These are phyloP conservation scores for Pseudonitzschia delicatissima DNA, from an alignment of 108 stramenopile species.

Conservation along the genomic window DNA sequence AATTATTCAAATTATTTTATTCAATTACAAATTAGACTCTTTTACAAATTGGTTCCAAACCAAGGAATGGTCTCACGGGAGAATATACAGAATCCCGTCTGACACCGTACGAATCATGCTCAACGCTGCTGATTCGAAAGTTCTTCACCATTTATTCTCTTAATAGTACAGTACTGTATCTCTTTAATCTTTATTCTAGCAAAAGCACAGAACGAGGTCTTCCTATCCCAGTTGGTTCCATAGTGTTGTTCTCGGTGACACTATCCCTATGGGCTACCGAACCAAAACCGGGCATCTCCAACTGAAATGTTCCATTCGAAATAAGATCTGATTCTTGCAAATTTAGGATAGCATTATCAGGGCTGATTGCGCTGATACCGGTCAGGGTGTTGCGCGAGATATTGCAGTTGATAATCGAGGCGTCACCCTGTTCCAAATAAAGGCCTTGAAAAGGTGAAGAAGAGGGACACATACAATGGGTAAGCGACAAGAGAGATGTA, in stretches of 20 bases:
- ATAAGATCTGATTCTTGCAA: slow-evolving; percentile 59
- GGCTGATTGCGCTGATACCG: slow-evolving; percentile 72
- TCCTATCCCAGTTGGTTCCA: slow-evolving; percentile 38
- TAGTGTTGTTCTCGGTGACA: slow-evolving; percentile 42
- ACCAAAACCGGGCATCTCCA: slow-evolving; percentile 69
- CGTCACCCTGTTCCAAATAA: slow-evolving; percentile 77
- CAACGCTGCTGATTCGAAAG: too few relatives aligned
- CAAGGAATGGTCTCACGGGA: too few relatives aligned
- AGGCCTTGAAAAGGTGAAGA: slow-evolving; percentile 38
- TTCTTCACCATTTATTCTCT: too few relatives aligned
- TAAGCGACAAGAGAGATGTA: too few relatives aligned
- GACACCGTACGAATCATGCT: too few relatives aligned
- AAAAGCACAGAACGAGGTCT: slow-evolving; percentile 45
- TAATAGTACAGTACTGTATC: too few relatives aligned
- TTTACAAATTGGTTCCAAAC: too few relatives aligned
- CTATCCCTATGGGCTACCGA: slow-evolving; percentile 43
- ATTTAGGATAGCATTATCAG: slow-evolving; percentile 59
- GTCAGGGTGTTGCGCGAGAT: slow-evolving; percentile 74
- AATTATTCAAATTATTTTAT: too few relatives aligned
- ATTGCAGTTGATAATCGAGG: slow-evolving; percentile 64
- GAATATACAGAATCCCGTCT: too few relatives aligned
- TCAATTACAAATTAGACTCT: too few relatives aligned
- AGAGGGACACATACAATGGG: too few relatives aligned
- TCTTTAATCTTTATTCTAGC: neutral
- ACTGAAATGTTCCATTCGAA: slow-evolving; percentile 61